Base-by-base conservation (phyloP, 2,329 filamentous ascomycete species). In the Akanthomyces dipterigenus region DNA sequence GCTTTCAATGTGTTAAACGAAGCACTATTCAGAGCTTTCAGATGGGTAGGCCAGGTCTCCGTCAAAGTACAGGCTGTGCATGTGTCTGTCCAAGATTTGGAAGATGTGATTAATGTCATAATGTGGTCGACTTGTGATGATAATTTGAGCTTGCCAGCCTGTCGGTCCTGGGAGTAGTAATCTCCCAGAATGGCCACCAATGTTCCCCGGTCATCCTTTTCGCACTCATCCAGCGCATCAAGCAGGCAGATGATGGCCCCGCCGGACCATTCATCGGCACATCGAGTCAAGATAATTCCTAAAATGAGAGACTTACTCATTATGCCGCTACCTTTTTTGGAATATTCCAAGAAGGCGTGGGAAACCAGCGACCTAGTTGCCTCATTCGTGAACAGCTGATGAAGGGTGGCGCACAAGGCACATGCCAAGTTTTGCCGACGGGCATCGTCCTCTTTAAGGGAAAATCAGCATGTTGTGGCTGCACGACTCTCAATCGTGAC, bases 401-500 rank as follows among this genome's bases (percentile, higher is more conserved):
- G 72, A 0, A 77, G 66, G 16, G 76, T 28, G 7, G 72, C 70
- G 45, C 70, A 75, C 1, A 77, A 49, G 4, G 72, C 74, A 6
- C 24, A 66, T 9, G 62, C 46, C 43, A 71, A 45, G 40, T 55
- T 64, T 26, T 71, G 70, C 56, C 76, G 71, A 2, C 71, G 31
- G 11, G n/a, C 65, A 0, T 71, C 65, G 45, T 75, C 71, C 38
- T 75, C 71, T 50, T 75, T 73, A 62, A 75, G 76, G 65, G 76
- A 77, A 64, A 74, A 77, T 64, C 70, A 75, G 55, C 70, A 74
- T 5, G 71, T 66, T 1, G 67, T 67, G 26, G 40, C 42, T 34
- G 62, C 20, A 18, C 53, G 14, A 31, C 22, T 59, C 5, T 34
- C 34, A 7, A 59, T n/a, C 4, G 9, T 16, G 3, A 5, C 36